phyloP scores from a whole-genome alignment of 108 stramenopile genomes.

The Mediolabrus comicus region DNA sequence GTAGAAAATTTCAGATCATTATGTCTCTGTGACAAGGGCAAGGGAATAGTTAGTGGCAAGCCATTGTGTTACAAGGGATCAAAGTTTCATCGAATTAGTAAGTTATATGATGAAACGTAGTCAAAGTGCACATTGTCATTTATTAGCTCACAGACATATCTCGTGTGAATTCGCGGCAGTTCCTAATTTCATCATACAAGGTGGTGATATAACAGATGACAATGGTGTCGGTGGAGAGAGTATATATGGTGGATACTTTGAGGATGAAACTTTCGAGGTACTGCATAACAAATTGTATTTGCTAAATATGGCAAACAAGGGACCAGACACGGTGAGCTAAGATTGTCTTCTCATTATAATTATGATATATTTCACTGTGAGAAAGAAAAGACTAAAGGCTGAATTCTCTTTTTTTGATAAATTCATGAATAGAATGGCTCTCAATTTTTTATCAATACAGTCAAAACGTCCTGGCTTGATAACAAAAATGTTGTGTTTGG shows the following conservation, averaged over 20 bases:
- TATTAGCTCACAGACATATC: not conserved
- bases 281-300: conserved; percentile 86
- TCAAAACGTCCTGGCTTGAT: conserved; percentile 92
- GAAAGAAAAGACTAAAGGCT: too few species aligned
- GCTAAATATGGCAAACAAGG: conserved; percentile 78
- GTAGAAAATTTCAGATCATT: conserved; percentile 91
- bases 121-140: not conserved
- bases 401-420: too few species aligned
- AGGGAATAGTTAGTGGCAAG: conserved; percentile 71
- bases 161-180: conserved; percentile 41
- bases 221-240: conserved; percentile 94
- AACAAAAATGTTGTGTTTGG: conserved; percentile 81
- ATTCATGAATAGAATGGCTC: conserved; percentile 49
- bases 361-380: not conserved
- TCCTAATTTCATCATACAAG: conserved; percentile 94
- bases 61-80: conserved; percentile 74
- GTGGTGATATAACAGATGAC: conserved; percentile 86
- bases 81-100: conserved; percentile 67
- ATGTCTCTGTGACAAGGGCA: conserved; percentile 76
- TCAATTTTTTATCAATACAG: conserved; percentile 87
- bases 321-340: conserved; percentile 58
- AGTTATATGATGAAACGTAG: conserved; percentile 15
- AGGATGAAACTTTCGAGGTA: conserved; percentile 89
- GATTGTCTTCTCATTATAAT: not conserved
- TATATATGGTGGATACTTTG: conserved; percentile 86